phyloP scores from a whole-genome alignment of 169 alveolate genomes.

The Plasmodium berghei region DNA sequence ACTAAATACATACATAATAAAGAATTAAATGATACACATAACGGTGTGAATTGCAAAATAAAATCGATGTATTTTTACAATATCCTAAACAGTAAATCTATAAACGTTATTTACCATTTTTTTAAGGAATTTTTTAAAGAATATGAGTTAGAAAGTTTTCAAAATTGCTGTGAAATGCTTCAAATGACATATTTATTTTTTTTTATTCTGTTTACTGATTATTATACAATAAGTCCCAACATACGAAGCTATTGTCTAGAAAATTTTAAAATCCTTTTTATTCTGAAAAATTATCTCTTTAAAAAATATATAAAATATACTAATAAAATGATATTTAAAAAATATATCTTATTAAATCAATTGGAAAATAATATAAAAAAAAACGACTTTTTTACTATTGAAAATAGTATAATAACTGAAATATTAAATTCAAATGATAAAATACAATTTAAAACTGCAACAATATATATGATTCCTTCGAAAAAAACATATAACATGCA shows the following conservation, averaged over 20 bases:
- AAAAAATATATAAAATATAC: conserved; percentile 49
- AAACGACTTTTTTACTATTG: conserved; percentile 44
- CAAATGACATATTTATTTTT: conserved; percentile 57
- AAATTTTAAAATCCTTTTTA: conserved; percentile 52
- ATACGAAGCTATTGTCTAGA: conserved; percentile 28
- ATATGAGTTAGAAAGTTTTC: conserved; percentile 44
- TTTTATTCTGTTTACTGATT: conserved; percentile 49
- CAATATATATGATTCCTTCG: conserved; percentile 21
- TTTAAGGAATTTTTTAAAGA: conserved; percentile 74
- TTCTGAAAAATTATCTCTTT: conserved; percentile 45
- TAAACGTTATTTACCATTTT: conserved; percentile 39
- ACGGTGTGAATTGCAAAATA: neutral
- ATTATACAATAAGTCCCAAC: conserved; percentile 5
- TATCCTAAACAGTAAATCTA: conserved; percentile 65
- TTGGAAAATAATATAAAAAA: conserved; percentile 21
- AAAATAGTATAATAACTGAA: conserved; percentile 45
- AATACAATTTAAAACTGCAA: conserved; percentile 52
- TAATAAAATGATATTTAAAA: conserved; percentile 24
- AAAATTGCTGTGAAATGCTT: conserved; percentile 56
- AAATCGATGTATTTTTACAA: conserved; percentile 74
- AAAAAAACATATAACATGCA: conserved; percentile 20
- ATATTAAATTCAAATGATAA: conserved; percentile 15
- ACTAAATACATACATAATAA: conserved; percentile 68
- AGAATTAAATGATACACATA: conserved; percentile 39
- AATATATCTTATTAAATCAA: conserved; percentile 36